A percentile compares a stretch with the other conserved stretches of the same genome.
phyloP scores from a whole-genome alignment of 345 rosid species.

The Ailanthus altissimus region DNA sequence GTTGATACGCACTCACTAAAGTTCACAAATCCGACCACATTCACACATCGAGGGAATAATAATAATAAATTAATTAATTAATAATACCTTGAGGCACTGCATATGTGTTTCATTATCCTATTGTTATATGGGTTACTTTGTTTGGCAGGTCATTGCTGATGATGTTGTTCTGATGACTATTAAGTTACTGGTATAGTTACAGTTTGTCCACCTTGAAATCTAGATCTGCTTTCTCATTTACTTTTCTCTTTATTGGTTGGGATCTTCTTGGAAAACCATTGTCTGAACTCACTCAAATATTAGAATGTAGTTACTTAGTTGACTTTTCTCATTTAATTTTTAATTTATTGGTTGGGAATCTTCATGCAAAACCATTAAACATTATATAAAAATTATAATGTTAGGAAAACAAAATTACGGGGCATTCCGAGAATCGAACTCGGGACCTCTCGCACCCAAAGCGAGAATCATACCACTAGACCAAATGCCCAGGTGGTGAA shows the following conservation, averaged over 20 bases:
- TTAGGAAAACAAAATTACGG: slow-evolving; percentile 11
- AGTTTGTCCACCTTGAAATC: too few species aligned
- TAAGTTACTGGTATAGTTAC: neutral
- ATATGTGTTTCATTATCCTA: neutral
- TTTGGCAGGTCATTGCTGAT: too few species aligned
- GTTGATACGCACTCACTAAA: too few species aligned
- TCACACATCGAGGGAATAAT: too few species aligned
- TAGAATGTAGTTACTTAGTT: neutral
- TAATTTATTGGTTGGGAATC: neutral
- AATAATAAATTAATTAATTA: too few species aligned
- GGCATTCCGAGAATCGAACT: slow-evolving; percentile 85
- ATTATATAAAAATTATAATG: neutral
- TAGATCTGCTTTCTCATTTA: neutral
- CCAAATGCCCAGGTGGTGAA: slow-evolving; percentile 56
- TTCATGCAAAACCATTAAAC: too few species aligned
- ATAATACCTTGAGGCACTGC: neutral
- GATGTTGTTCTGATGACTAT: too few species aligned
- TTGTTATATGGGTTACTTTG: too few species aligned
- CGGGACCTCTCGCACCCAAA: slow-evolving; percentile 88
- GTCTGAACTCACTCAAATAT: neutral
- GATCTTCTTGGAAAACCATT: neutral
- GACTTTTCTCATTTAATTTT: neutral
- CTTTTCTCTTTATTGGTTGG: neutral
- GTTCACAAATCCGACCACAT: too few species aligned
- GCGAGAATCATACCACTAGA: slow-evolving; percentile 90